These are phyloP conservation scores for Jasminum sambac DNA, from an alignment of 257 asterid species.

Conservation along the genomic window DNA sequence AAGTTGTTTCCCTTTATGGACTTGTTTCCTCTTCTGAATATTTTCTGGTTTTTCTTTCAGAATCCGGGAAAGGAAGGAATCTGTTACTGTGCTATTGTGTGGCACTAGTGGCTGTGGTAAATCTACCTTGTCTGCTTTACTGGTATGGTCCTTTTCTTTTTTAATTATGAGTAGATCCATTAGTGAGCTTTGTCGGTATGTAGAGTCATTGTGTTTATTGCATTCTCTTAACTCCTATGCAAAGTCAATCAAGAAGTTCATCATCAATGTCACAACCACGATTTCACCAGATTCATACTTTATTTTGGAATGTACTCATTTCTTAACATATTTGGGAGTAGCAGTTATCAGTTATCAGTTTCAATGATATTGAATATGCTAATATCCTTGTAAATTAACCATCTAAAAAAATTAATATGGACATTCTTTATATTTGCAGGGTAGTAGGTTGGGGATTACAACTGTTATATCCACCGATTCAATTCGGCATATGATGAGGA, in stretches of 20 bases:
- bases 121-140: conserved; percentile 96
- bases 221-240: neutral
- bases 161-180: neutral
- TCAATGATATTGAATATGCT: neutral
- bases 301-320: neutral
- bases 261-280: neutral
- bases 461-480: conserved; percentile 96
- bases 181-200: neutral
- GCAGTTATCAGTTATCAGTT: neutral
- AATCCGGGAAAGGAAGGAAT: conserved; percentile 88
- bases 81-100: conserved; percentile 84
- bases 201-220: neutral
- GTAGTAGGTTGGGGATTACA: conserved; percentile 92
- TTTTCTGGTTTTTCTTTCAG: conserved; percentile 39
- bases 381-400: neutral
- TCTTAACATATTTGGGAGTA: neutral
- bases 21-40: neutral
- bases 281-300: neutral
- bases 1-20: neutral
- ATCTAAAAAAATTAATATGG: neutral
- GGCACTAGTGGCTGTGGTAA: conserved; percentile 99
- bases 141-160: conserved; percentile 46
- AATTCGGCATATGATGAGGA: conserved; percentile 98
- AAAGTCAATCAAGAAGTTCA: neutral
- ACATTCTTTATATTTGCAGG: conserved; percentile 49